phyloP scores from a whole-genome alignment of 2,329 filamentous ascomycete genomes.

The Macrophomina pseudophaseolina region DNA sequence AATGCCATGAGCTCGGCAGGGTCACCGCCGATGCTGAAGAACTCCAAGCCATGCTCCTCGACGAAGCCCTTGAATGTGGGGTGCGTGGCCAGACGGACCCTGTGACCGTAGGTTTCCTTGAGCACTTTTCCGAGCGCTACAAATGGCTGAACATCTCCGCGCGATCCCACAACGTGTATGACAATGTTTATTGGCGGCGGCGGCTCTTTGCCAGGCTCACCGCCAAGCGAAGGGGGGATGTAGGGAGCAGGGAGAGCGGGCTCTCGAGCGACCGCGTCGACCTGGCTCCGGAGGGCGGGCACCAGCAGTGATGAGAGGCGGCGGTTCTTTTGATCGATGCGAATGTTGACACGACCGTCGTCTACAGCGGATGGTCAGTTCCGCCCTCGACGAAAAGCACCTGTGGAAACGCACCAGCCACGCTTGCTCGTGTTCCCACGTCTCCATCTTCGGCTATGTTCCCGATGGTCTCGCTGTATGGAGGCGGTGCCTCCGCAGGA shows the following conservation, averaged over 20 bases:
- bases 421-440: slow-evolving; percentile 55
- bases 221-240: slow-evolving; percentile 74
- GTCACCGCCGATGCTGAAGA: slow-evolving; percentile 58
- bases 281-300: slow-evolving; percentile 46
- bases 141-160: slow-evolving; percentile 58
- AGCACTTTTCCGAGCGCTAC: slow-evolving; percentile 56
- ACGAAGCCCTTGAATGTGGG: slow-evolving; percentile 57
- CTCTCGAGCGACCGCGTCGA: slow-evolving; percentile 51
- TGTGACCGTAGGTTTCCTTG: slow-evolving; percentile 54
- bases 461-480: slow-evolving; percentile 49
- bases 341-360: slow-evolving; percentile 49
- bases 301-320: slow-evolving; percentile 43
- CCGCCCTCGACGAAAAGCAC: not conserved
- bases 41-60: slow-evolving; percentile 55
- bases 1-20: slow-evolving; percentile 67
- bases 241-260: slow-evolving; percentile 68
- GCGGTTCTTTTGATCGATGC: slow-evolving; percentile 45
- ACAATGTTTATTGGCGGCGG: slow-evolving; percentile 56
- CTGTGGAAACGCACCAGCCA: slow-evolving; percentile 34
- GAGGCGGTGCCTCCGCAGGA: slow-evolving; percentile 37
- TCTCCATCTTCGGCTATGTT: slow-evolving; percentile 45
- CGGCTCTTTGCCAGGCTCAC: slow-evolving; percentile 61
- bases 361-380: slow-evolving; percentile 25
- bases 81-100: slow-evolving; percentile 56
- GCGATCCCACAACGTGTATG: slow-evolving; percentile 55